Evolutionary conservation across 192 early-diverging fungal species (phyloP), one percentile per base, ranked within the genome.

Genomic region (Oehlia diaphana): DNA sequence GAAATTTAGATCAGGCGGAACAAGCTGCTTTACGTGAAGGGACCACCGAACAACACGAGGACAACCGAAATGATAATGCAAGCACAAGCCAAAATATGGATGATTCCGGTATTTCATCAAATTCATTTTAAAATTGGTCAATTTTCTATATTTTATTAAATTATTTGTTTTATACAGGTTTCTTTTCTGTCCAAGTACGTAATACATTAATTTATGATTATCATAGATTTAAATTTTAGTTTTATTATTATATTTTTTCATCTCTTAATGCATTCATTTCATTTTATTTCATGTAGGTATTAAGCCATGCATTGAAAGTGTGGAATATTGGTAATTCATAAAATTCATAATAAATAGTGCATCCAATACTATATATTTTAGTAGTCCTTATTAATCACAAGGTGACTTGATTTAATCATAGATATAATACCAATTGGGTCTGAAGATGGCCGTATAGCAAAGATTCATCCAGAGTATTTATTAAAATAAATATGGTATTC

Each of bases 181-280:
- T 92, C 82, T 95, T 94, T 84, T 93, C 91, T 26, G 87, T 94
- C 9, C 93, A 90, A 80, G 88, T 86, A 82, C 21, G 47, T 67
- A 13, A 53, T 12, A 35, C 5, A 12, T 44, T 44, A 44, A 44
- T 9, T 9, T 44, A 44, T 47, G 44, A 12, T 47, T 3, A 12
- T 12, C 10, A 12, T 47, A 47, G 44, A 47, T 47, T 47, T 47
- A 10, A 12, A 47, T 47, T 47, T 47, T 8, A 42, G 7, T 42
- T 37, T 42, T 8, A 42, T 8, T 42, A 42, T 42, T 42, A 42
- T 42, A 31, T 42, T 4, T 16, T 23, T 19, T 26, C 4, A 37
- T 49, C 13, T 10, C 0, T 50, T 44, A 16, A 53, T 68, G 76
- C 8, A 67, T 50, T 65, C 39, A 42, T 42, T 42, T 42, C 39